These are phyloP conservation scores for Exophiala sp. DNA, from an alignment of 2,329 filamentous ascomycete genomes.

Conservation along the genomic window DNA sequence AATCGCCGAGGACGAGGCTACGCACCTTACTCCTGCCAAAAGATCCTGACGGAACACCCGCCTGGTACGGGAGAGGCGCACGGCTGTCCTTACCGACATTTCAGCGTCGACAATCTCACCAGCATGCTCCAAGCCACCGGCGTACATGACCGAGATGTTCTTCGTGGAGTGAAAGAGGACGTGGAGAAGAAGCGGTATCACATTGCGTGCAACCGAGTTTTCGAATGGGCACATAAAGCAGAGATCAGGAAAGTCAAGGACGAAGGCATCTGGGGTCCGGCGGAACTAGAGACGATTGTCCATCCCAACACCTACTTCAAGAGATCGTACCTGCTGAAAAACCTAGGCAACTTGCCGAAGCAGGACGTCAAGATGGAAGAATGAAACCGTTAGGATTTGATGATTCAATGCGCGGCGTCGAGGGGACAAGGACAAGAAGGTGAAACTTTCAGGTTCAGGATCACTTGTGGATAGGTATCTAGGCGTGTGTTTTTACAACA, in stretches of 20 bases:
- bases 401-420: not conserved
- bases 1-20: conserved; percentile 84
- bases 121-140: conserved; percentile 70
- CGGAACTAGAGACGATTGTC: conserved; percentile 86
- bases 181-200: conserved; percentile 84
- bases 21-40: conserved; percentile 88
- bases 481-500: too few relatives aligned
- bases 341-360: conserved; percentile 54
- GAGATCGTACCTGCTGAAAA: conserved; percentile 81
- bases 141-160: conserved; percentile 67
- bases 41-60: conserved; percentile 82
- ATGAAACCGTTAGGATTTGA: conserved; percentile 1
- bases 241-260: conserved; percentile 74
- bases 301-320: conserved; percentile 99
- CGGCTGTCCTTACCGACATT: conserved; percentile 95
- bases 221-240: conserved; percentile 75
- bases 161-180: conserved; percentile 80
- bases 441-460: too few relatives aligned
- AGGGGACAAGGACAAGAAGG: too few relatives aligned
- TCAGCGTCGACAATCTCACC: conserved; percentile 78
- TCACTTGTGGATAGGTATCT: too few relatives aligned
- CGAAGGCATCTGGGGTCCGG: conserved; percentile 62
- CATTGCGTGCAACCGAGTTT: conserved; percentile 93
- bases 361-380: conserved; percentile 52
- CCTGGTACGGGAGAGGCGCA: conserved; percentile 83